These are phyloP conservation scores for Fallopia convolvulus DNA, from an alignment of 148 eudicot genomes.

Conservation along the genomic window DNA sequence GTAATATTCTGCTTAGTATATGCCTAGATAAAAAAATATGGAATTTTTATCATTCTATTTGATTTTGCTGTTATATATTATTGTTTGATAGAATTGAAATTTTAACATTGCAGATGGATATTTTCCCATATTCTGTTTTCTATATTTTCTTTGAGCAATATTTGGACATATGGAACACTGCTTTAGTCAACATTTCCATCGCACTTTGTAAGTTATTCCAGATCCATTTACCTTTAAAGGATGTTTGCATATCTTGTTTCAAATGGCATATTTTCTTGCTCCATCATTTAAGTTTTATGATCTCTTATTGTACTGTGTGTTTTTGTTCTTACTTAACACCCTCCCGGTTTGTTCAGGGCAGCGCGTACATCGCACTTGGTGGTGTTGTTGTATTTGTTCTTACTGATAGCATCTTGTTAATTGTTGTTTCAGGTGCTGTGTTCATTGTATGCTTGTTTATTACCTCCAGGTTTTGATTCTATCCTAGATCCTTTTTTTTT, in stretches of 20 bases:
- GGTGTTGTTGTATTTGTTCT: no score
- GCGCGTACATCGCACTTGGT: no score
- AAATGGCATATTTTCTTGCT: neutral
- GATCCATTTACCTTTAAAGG: neutral
- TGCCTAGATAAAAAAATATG: neutral
- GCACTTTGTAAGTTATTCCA: conserved; percentile 47
- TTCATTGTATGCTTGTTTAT: conserved; percentile 51
- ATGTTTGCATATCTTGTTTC: neutral
- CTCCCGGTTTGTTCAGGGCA: no score
- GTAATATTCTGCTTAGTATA: conserved; percentile 20
- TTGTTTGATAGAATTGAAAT: neutral
- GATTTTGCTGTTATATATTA: neutral
- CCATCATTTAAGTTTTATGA: neutral
- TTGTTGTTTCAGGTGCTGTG: conserved; percentile 51
- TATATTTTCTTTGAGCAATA: conserved; percentile 76
- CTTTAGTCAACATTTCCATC: conserved; percentile 54
- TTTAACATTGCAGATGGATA: conserved; percentile 38
- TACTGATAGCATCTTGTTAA: neutral
- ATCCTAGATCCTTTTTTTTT: neutral
- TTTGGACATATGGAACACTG: conserved; percentile 65
- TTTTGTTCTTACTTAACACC: neutral
- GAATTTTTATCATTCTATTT: neutral
- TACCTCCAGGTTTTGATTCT: conserved; percentile 41
- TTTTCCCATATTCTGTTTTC: conserved; percentile 69
- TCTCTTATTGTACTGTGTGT: neutral